A percentile compares a stretch with the other conserved stretches of the same genome.
Evolutionary conservation across 148 eudicot genomes (phyloP).

Genomic region (Arbutus unedo): DNA sequence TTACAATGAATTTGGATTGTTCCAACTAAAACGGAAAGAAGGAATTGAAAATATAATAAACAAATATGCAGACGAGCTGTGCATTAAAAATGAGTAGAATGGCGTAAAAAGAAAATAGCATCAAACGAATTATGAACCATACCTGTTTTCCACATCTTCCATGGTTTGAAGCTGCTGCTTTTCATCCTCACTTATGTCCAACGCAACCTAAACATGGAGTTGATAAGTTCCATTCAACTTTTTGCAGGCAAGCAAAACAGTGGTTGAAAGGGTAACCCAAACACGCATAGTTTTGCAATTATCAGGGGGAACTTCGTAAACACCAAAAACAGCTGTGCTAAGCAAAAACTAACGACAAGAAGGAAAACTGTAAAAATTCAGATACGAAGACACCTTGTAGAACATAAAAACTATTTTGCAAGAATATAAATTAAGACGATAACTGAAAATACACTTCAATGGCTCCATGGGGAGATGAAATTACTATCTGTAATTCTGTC

Average conservation of each 20-base stretch:
- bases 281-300: neutral
- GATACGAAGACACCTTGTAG: neutral
- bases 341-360: neutral
- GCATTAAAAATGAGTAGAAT: too few species aligned
- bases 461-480: too few species aligned
- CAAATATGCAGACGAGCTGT: neutral
- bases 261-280: neutral
- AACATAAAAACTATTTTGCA: neutral
- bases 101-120: neutral
- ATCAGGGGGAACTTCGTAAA: neutral
- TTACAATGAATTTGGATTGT: too few species aligned
- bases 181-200: constrained; percentile 78
- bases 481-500: too few species aligned
- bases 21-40: too few species aligned
- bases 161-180: constrained; percentile 44
- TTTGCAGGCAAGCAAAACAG: neutral
- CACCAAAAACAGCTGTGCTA: neutral
- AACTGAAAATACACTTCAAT: too few species aligned
- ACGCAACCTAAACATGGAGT: constrained; percentile 54
- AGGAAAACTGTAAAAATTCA: neutral
- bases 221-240: neutral
- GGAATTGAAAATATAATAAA: too few species aligned
- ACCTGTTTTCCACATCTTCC: constrained; percentile 67
- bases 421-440: neutral
- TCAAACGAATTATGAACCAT: neutral